Evolutionary conservation across 2,329 filamentous ascomycete genomes (phyloP).

Genomic region (Pseudofabraea citricarpa): DNA sequence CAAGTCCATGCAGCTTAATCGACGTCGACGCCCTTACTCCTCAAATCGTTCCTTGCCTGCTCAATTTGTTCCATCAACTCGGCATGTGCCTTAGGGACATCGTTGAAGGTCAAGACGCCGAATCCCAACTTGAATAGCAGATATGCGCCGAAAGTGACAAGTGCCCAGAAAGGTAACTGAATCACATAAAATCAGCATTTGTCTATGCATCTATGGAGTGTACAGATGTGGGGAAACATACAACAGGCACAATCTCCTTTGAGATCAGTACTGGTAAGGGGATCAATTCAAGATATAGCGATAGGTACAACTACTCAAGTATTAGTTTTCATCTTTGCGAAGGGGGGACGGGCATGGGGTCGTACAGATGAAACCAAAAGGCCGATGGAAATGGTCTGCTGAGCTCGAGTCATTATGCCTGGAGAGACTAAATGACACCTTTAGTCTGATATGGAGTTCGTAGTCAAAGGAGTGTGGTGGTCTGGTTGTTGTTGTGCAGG

Average conservation of each 20-base stretch:
- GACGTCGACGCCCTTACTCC: constrained; percentile 64
- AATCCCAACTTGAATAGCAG: constrained; percentile 87
- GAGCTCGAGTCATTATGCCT: constrained; percentile 81
- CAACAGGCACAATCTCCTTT: constrained; percentile 81
- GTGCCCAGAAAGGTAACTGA: constrained; percentile 87
- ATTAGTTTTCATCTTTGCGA: constrained; percentile 6
- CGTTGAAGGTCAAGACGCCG: constrained; percentile 94
- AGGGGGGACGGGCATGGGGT: constrained; percentile 8
- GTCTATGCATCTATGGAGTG: constrained; percentile 5
- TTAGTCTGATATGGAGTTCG: not conserved
- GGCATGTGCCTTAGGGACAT: constrained; percentile 84
- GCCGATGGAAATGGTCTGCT: constrained; percentile 84
- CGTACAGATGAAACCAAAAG: constrained; percentile 82
- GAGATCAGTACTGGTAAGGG: constrained; percentile 75
- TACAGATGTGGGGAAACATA: constrained; percentile 53
- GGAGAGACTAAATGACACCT: not conserved
- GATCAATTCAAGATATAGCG: constrained; percentile 77
- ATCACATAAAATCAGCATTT: constrained; percentile 1
- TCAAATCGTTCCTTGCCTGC: constrained; percentile 68
- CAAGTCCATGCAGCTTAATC: no score
- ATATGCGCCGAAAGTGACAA: constrained; percentile 88
- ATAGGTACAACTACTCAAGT: constrained; percentile 71
- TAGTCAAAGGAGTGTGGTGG: constrained; percentile 25
- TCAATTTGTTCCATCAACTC: constrained; percentile 86
- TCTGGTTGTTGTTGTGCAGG: constrained; percentile 12